Conservation (phyloP, 2,329 filamentous ascomycete species). For the Parasarocladium wereldwijsianum region DNA sequence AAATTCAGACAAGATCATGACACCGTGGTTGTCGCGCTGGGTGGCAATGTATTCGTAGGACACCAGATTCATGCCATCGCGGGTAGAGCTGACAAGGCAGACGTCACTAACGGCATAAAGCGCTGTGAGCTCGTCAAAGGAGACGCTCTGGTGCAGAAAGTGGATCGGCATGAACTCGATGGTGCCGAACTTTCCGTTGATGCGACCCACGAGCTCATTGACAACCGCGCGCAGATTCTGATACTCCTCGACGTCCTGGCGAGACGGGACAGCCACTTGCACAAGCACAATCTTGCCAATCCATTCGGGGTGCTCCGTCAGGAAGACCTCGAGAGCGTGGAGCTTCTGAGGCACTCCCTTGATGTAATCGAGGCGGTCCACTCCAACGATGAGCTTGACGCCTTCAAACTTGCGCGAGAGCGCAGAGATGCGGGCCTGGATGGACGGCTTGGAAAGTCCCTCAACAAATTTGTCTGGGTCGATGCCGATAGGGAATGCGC, state of each 20-base stretch:
- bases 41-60: constrained; percentile 97
- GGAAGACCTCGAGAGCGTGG: constrained; percentile 88
- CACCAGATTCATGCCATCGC: constrained; percentile 97
- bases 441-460: constrained; percentile 69
- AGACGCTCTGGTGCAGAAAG: constrained; percentile 92
- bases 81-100: constrained; percentile 85
- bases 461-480: constrained; percentile 94
- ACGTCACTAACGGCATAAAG: constrained; percentile 87
- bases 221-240: constrained; percentile 91
- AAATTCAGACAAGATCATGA: constrained; percentile 93
- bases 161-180: constrained; percentile 99
- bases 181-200: constrained; percentile 94
- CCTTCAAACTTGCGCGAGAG: constrained; percentile 86
- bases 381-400: constrained; percentile 90
- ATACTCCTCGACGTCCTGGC: constrained; percentile 95
- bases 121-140: constrained; percentile 86
- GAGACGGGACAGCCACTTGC: constrained; percentile 86
- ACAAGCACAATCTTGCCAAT: constrained; percentile 94
- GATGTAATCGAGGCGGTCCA: constrained; percentile 91
- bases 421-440: constrained; percentile 74
- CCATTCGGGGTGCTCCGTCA: constrained; percentile 95
- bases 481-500: constrained; percentile 94
- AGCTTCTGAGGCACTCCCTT: constrained; percentile 97
- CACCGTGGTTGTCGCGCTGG: constrained; percentile 78
- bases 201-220: constrained; percentile 90